Evolutionary conservation across 805 yeast genomes (phyloP).

Genomic region (Ogataea kodamae): DNA sequence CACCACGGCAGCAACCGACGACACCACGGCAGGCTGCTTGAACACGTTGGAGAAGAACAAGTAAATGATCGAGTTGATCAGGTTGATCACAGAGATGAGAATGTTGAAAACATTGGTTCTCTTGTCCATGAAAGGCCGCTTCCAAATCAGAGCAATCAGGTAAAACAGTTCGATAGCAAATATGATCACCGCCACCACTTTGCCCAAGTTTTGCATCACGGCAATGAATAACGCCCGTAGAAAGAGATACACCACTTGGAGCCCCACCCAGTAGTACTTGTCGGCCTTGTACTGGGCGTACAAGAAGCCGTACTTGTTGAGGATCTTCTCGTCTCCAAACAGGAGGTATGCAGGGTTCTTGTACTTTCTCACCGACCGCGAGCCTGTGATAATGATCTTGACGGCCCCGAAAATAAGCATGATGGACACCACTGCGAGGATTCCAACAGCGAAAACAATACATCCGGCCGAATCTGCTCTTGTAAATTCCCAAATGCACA

Average conservation of each 20-base stretch:
- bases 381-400: conserved; percentile 72
- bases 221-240: conserved; percentile 82
- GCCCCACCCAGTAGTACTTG: conserved; percentile 75
- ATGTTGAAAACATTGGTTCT: conserved; percentile 93
- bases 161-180: conserved; percentile 73
- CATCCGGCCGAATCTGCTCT: conserved; percentile 80
- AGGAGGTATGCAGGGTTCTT: conserved; percentile 90
- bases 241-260: conserved; percentile 62
- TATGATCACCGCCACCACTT: conserved; percentile 72
- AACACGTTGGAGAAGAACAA: conserved; percentile 84
- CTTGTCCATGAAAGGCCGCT: conserved; percentile 90
- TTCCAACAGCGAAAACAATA: conserved; percentile 71
- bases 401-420: conserved; percentile 69
- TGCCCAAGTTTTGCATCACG: conserved; percentile 75
- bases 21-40: conserved; percentile 80
- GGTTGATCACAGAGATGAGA: conserved; percentile 71
- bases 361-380: conserved; percentile 64
- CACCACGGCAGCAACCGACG: conserved; percentile 87
- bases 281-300: conserved; percentile 90
- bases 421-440: conserved; percentile 54
- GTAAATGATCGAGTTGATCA: conserved; percentile 81
- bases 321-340: conserved; percentile 75
- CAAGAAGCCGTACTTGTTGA: conserved; percentile 87
- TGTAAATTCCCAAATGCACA: conserved; percentile 88
- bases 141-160: conserved; percentile 60